Conservation (phyloP, 2,329 filamentous ascomycete species). For the Xylaria sp. region DNA sequence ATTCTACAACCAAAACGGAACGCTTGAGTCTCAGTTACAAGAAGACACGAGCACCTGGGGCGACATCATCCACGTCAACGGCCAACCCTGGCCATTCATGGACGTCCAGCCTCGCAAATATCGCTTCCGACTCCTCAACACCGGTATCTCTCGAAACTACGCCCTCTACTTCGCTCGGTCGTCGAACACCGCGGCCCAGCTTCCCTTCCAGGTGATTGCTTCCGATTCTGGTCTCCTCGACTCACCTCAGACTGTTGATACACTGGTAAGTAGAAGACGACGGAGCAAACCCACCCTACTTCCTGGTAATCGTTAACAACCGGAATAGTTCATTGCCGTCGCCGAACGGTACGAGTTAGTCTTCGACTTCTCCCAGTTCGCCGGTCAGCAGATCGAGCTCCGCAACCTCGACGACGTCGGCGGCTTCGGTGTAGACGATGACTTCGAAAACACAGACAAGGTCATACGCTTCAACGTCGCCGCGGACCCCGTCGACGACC, state of each 20-base stretch:
- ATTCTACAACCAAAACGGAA: conserved; percentile 62
- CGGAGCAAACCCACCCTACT: background rate
- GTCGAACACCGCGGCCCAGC: conserved; percentile 43
- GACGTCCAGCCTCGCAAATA: conserved; percentile 71
- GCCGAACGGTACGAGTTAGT: conserved; percentile 69
- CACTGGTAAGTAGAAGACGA: conserved; percentile 22
- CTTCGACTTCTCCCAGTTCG: conserved; percentile 63
- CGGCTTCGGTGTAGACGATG: conserved; percentile 57
- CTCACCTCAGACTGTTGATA: conserved; percentile 52
- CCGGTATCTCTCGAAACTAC: conserved; percentile 60
- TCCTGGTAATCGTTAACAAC: conserved; percentile 50
- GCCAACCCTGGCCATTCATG: conserved; percentile 68
- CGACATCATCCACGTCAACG: conserved; percentile 69
- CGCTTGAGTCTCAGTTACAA: conserved; percentile 58
- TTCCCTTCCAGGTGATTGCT: conserved; percentile 65
- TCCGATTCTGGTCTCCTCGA: conserved; percentile 65
- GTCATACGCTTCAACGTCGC: conserved; percentile 65
- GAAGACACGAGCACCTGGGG: conserved; percentile 63
- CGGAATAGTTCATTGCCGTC: conserved; percentile 55
- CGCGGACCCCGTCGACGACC: conserved; percentile 51
- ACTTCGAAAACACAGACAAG: conserved; percentile 63
- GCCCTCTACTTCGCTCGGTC: conserved; percentile 58
- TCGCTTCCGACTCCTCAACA: conserved; percentile 65
- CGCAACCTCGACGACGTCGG: conserved; percentile 49
- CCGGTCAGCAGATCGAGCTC: conserved; percentile 60